A percentile compares a stretch with the other conserved stretches of the same genome.
phyloP scores from a whole-genome alignment of 306 rosid genomes.

The Corylus heterophylla region DNA sequence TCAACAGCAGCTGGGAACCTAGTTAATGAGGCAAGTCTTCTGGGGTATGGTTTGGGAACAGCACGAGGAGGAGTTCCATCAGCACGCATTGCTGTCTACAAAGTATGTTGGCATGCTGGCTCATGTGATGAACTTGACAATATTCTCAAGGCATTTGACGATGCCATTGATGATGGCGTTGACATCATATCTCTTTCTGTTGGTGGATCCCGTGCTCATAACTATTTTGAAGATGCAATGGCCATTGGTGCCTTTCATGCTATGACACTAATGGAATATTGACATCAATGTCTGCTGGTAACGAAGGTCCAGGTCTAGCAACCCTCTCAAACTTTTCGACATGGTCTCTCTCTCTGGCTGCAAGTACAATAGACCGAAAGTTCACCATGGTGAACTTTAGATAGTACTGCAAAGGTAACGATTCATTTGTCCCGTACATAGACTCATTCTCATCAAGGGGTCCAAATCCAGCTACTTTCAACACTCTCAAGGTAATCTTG shows the following conservation, averaged over 20 bases:
- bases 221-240: constrained; percentile 27
- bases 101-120: constrained; percentile 41
- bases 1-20: constrained; percentile 48
- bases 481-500: constrained; percentile 50
- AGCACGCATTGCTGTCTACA: constrained; percentile 57
- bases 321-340: constrained; percentile 31
- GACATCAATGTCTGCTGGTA: constrained; percentile 42
- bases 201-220: not conserved
- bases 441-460: constrained; percentile 49
- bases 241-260: constrained; percentile 59
- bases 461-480: constrained; percentile 40
- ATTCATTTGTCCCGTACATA: constrained; percentile 33
- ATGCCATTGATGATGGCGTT: constrained; percentile 63
- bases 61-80: constrained; percentile 51
- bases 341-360: constrained; percentile 52
- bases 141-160: constrained; percentile 33
- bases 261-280: constrained; percentile 42
- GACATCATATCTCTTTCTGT: constrained; percentile 45
- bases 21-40: constrained; percentile 35
- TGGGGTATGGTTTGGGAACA: constrained; percentile 35
- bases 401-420: not conserved
- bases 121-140: not conserved
- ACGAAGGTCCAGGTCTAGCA: constrained; percentile 20
- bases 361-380: constrained; percentile 43
- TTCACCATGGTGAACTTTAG: constrained; percentile 3